Conservation (phyloP, 352 stramenopile genomes). For the Halophytophthora polymorphica region DNA sequence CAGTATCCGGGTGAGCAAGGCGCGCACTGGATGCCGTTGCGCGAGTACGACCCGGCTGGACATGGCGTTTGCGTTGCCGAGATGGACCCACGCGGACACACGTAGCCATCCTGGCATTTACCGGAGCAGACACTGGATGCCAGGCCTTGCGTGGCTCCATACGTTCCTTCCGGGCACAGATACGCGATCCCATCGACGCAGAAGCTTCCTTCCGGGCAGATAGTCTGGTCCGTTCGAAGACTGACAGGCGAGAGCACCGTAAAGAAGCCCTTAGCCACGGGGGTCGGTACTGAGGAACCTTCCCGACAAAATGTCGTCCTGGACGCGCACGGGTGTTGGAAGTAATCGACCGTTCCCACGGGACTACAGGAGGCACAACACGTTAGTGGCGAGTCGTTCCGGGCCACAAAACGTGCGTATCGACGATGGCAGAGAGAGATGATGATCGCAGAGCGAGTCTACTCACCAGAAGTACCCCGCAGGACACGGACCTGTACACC, state of each 20-base stretch:
- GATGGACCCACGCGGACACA: slow-evolving; percentile 42
- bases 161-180: slow-evolving; percentile 52
- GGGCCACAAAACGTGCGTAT: neutral
- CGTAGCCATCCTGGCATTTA: slow-evolving; percentile 51
- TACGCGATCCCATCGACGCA: slow-evolving; percentile 51
- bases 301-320: slow-evolving; percentile 42
- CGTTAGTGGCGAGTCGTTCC: neutral
- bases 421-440: neutral
- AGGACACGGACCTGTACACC: slow-evolving; percentile 56
- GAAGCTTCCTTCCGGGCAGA: slow-evolving; percentile 60
- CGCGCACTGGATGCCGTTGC: slow-evolving; percentile 48
- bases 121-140: slow-evolving; percentile 41
- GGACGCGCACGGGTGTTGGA: slow-evolving; percentile 29
- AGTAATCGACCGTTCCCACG: slow-evolving; percentile 38
- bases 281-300: slow-evolving; percentile 33
- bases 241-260: slow-evolving; percentile 31
- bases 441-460: neutral
- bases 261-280: slow-evolving; percentile 45
- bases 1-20: slow-evolving; percentile 60
- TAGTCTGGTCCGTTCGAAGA: slow-evolving; percentile 41
- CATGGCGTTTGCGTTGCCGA: slow-evolving; percentile 45
- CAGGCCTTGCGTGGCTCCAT: slow-evolving; percentile 42
- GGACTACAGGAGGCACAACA: slow-evolving; percentile 22
- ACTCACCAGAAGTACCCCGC: slow-evolving; percentile 63
- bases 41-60: slow-evolving; percentile 51